Evolutionary conservation across 108 stramenopile genomes (phyloP).

Genomic region (Licmophora abbreviata): DNA sequence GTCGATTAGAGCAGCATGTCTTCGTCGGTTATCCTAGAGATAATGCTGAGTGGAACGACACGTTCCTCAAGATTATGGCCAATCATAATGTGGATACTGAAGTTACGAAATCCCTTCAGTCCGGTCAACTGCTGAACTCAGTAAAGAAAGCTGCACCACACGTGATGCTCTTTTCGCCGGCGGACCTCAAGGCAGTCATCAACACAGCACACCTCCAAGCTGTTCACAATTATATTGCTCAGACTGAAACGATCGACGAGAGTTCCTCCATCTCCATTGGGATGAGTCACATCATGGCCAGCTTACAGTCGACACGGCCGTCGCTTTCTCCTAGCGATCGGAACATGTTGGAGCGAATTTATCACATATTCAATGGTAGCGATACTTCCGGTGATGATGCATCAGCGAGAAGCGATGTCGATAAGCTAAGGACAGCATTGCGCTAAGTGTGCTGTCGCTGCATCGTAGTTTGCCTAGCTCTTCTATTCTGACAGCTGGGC

Average conservation of each 20-base stretch:
- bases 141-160: too few species aligned
- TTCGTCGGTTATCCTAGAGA: slow-evolving; percentile 66
- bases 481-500: too few species aligned
- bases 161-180: slow-evolving; percentile 67
- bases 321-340: slow-evolving; percentile 2
- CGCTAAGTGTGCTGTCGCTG: too few species aligned
- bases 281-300: not conserved
- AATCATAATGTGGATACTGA: slow-evolving; percentile 39
- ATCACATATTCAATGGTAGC: not conserved
- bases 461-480: too few species aligned
- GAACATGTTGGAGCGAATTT: slow-evolving; percentile 1
- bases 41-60: slow-evolving; percentile 55
- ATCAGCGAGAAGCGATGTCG: too few species aligned
- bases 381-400: too few species aligned
- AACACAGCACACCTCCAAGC: slow-evolving; percentile 71
- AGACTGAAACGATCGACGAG: not conserved
- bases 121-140: not conserved
- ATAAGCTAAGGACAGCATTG: too few species aligned
- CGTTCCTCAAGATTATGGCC: slow-evolving; percentile 36
- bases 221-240: slow-evolving; percentile 42
- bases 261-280: not conserved
- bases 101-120: slow-evolving; percentile 18
- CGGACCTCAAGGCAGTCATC: slow-evolving; percentile 73
- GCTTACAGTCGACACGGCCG: not conserved
- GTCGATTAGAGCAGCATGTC: slow-evolving; percentile 89